Conservation (phyloP, 228 moss, liverwort and hornwort species). For the Sphagnum fallax region DNA sequence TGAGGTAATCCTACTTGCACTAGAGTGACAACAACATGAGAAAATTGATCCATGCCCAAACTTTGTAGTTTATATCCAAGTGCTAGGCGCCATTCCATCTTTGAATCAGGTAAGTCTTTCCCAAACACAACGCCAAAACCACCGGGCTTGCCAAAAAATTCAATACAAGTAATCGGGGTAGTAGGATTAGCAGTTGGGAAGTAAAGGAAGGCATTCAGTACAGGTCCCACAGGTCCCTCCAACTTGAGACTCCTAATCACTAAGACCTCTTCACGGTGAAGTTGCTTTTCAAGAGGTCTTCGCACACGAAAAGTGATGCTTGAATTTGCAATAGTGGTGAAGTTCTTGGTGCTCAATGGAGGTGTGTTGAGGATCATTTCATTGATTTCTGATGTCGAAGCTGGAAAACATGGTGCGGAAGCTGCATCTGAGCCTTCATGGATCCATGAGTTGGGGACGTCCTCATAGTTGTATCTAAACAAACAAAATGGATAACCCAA, state of each 20-base stretch:
- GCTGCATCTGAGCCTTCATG: background rate
- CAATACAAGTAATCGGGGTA: conserved; percentile 19
- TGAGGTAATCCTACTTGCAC: conserved; percentile 9
- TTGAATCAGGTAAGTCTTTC: background rate
- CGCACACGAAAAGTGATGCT: conserved; percentile 10
- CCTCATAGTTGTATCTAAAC: no score
- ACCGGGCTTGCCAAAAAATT: conserved; percentile 26
- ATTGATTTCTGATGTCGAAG: background rate
- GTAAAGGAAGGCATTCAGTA: conserved; percentile 17
- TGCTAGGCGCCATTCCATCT: conserved; percentile 20
- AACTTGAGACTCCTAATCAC: conserved; percentile 4
- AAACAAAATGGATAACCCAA: no score
- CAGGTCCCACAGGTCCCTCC: background rate
- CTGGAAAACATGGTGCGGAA: conserved; percentile 12
- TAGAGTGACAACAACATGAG: conserved; percentile 23
- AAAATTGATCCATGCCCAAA: conserved; percentile 3
- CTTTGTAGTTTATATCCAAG: conserved; percentile 10
- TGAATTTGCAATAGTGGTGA: background rate
- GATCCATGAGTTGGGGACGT: background rate
- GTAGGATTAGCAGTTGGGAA: conserved; percentile 12
- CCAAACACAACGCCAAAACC: background rate
- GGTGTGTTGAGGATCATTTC: conserved; percentile 12
- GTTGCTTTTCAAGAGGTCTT: conserved; percentile 5
- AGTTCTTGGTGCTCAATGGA: conserved; percentile 2
- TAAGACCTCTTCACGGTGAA: conserved; percentile 16